Conservation (phyloP, 768 basidiomycete species). For the Lentinula aciculospora region DNA sequence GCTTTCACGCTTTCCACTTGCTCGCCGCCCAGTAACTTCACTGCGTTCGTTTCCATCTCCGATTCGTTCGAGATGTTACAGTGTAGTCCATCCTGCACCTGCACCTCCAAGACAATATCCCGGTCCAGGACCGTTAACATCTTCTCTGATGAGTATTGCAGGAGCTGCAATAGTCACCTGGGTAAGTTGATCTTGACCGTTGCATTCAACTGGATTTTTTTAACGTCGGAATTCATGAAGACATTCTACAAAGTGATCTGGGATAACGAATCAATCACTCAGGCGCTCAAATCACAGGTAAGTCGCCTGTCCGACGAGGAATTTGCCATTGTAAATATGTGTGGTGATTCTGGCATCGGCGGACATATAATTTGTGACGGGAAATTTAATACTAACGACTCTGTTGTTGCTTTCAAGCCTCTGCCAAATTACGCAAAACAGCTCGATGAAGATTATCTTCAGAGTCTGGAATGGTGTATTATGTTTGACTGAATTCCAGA, state of each 20-base stretch:
- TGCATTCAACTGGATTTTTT: background rate
- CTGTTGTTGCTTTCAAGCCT: background rate
- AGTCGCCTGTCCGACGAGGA: background rate
- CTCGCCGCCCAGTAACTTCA: background rate
- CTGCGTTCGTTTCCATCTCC: background rate
- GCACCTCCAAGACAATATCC: background rate
- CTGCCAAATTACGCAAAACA: background rate
- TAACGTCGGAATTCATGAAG: background rate
- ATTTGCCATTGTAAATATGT: too few relatives aligned
- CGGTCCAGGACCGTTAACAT: background rate
- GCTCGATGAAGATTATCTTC: conserved; percentile 1
- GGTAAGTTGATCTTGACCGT: background rate
- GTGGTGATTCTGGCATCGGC: background rate
- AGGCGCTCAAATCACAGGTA: background rate
- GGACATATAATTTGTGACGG: background rate
- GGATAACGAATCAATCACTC: background rate
- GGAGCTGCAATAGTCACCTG: conserved; percentile 1
- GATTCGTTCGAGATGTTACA: background rate
- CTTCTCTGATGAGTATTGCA: background rate
- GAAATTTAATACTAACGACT: background rate
- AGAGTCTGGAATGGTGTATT: conserved; percentile 7
- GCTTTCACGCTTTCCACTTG: background rate
- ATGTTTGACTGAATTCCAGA: background rate
- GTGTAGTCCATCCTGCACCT: background rate
- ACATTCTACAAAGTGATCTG: background rate